Conservation (phyloP, 2,329 filamentous ascomycete species). For the Neoascochyta sp. region DNA sequence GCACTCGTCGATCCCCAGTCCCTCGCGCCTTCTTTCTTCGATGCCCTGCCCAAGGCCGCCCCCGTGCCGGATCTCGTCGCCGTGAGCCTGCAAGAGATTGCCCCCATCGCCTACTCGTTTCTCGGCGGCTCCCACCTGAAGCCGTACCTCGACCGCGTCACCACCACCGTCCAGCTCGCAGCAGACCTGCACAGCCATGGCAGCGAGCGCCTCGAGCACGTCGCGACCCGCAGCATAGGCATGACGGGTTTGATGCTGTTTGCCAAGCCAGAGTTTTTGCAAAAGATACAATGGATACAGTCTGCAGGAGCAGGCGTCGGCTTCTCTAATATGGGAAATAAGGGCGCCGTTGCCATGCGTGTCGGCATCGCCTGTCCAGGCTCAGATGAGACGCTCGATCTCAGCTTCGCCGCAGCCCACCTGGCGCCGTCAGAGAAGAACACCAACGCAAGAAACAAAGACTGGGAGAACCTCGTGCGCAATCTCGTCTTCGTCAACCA, state of each 20-base stretch:
- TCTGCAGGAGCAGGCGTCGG: slow-evolving; percentile 84
- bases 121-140: slow-evolving; percentile 76
- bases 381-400: slow-evolving; percentile 51
- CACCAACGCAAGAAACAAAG: slow-evolving; percentile 70
- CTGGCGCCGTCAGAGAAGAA: slow-evolving; percentile 84
- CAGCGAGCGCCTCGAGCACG: slow-evolving; percentile 60
- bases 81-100: slow-evolving; percentile 78
- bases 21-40: slow-evolving; percentile 65
- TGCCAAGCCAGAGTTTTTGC: slow-evolving; percentile 57
- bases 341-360: slow-evolving; percentile 81
- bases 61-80: slow-evolving; percentile 65
- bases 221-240: slow-evolving; percentile 72
- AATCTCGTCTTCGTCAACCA: slow-evolving; percentile 66
- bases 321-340: slow-evolving; percentile 86
- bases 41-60: slow-evolving; percentile 35
- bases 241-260: slow-evolving; percentile 91
- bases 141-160: slow-evolving; percentile 71
- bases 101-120: slow-evolving; percentile 79
- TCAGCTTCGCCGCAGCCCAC: slow-evolving; percentile 87
- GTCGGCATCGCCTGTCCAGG: slow-evolving; percentile 54
- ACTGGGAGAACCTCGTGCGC: slow-evolving; percentile 82
- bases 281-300: slow-evolving; percentile 62
- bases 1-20: slow-evolving; percentile 63
- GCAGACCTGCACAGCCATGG: slow-evolving; percentile 46
- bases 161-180: slow-evolving; percentile 68